A percentile compares a stretch with the other conserved stretches of the same genome.
Evolutionary conservation across 1,139 yeast species (phyloP).

Genomic region (Pichia sp.): DNA sequence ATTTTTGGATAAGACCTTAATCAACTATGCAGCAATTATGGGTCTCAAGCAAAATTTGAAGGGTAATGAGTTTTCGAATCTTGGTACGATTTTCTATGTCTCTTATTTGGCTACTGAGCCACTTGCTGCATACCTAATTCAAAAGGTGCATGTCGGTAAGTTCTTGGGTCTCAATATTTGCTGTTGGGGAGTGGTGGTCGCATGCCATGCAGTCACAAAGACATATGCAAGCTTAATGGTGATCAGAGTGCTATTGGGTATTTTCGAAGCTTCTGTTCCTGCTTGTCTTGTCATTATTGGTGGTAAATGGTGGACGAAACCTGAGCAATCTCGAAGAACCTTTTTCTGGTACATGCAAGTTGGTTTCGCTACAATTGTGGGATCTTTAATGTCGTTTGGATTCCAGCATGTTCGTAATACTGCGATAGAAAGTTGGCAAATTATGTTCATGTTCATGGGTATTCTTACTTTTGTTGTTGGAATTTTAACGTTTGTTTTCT

Average conservation of each 20-base stretch:
- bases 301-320: slow-evolving; percentile 39
- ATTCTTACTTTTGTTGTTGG: slow-evolving; percentile 23
- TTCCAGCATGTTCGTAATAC: slow-evolving; percentile 37
- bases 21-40: slow-evolving; percentile 42
- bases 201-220: slow-evolving; percentile 21
- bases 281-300: slow-evolving; percentile 20
- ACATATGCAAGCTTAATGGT: slow-evolving; percentile 13
- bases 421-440: slow-evolving; percentile 22
- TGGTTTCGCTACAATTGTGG: slow-evolving; percentile 40
- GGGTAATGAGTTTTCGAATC: slow-evolving; percentile 26
- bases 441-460: slow-evolving; percentile 25
- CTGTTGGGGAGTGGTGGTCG: slow-evolving; percentile 13
- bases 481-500: slow-evolving; percentile 11
- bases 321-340: slow-evolving; percentile 38
- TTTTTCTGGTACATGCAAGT: slow-evolving; percentile 40
- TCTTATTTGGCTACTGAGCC: slow-evolving; percentile 12
- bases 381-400: slow-evolving; percentile 40
- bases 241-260: slow-evolving; percentile 17
- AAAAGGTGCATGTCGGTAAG: slow-evolving; percentile 15
- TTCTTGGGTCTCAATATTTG: slow-evolving; percentile 12
- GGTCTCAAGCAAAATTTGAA: slow-evolving; percentile 38
- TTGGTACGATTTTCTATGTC: slow-evolving; percentile 43
- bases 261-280: slow-evolving; percentile 17
- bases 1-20: slow-evolving; percentile 15
- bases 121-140: slow-evolving; percentile 12